A percentile compares a stretch with the other conserved stretches of the same genome.
Conservation (phyloP, 345 rosid species). For the Boechera retrofracta region DNA sequence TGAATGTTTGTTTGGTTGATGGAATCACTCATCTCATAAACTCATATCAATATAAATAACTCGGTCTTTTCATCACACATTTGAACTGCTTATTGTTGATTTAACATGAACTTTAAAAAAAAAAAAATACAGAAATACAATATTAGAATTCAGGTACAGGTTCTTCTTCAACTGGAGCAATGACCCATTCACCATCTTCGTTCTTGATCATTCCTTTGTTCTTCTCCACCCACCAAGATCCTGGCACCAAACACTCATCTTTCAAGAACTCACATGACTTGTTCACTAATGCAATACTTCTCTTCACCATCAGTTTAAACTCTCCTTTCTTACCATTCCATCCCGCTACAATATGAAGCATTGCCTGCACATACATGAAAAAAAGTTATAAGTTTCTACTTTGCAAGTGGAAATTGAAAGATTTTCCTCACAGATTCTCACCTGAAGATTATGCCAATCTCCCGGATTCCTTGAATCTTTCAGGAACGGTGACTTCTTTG, state of each 20-base stretch:
- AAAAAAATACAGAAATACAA: not conserved
- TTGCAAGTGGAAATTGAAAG: not conserved
- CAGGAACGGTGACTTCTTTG: constrained; percentile 68
- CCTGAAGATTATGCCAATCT: constrained; percentile 86
- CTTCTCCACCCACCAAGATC: constrained; percentile 90
- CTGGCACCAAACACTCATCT: constrained; percentile 77
- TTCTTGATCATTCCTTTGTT: constrained; percentile 72
- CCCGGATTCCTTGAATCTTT: constrained; percentile 73
- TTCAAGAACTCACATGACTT: constrained; percentile 73
- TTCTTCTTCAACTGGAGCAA: constrained; percentile 60
- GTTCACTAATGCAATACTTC: constrained; percentile 87
- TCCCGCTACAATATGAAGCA: constrained; percentile 80
- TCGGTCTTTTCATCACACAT: constrained; percentile 14
- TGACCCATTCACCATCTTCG: constrained; percentile 69
- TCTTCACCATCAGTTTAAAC: constrained; percentile 70
- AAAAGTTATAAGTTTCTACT: not conserved
- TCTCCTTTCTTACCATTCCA: constrained; percentile 75
- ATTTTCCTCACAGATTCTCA: not conserved
- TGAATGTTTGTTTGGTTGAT: constrained; percentile 35
- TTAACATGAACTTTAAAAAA: not conserved
- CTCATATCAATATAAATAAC: constrained; percentile 34
- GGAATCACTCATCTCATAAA: constrained; percentile 21
- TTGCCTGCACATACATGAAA: constrained; percentile 53
- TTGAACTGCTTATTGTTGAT: not conserved
- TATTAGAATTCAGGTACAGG: constrained; percentile 63